A percentile compares a stretch with the other conserved stretches of the same genome.
Conservation (phyloP, 495 filamentous ascomycete genomes). For the Lophiotrema nucula region DNA sequence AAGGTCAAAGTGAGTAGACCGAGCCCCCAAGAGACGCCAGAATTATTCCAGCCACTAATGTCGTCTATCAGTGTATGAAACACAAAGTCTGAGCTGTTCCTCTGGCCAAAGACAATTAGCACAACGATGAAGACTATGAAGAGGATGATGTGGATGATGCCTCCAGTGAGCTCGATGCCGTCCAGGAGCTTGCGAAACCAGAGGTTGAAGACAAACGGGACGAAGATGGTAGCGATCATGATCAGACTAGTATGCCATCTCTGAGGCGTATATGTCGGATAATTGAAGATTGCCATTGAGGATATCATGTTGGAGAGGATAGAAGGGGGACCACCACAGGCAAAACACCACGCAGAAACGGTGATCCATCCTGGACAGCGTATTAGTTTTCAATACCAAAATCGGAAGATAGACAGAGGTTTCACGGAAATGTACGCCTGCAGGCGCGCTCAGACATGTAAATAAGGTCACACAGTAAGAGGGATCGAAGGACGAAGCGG, state of each 20-base stretch:
- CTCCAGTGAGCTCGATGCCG: slow-evolving; percentile 19
- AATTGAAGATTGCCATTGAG: slow-evolving; percentile 39
- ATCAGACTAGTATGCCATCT: slow-evolving; percentile 20
- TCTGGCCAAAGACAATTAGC: slow-evolving; percentile 8
- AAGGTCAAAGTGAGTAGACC: slow-evolving; percentile 26
- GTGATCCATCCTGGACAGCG: slow-evolving; percentile 24
- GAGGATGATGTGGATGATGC: slow-evolving; percentile 18
- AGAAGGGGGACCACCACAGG: slow-evolving; percentile 10
- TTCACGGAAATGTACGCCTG: too few species aligned
- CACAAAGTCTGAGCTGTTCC: slow-evolving; percentile 17
- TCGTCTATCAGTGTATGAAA: slow-evolving; percentile 21
- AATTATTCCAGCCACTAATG: slow-evolving; percentile 24
- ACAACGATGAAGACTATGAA: slow-evolving; percentile 19
- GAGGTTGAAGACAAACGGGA: slow-evolving; percentile 50
- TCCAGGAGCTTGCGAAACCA: slow-evolving; percentile 39
- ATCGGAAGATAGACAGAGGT: too few species aligned
- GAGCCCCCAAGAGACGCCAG: slow-evolving; percentile 22
- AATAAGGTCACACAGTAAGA: too few species aligned
- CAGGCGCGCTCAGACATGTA: too few species aligned
- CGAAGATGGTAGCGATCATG: slow-evolving; percentile 22
- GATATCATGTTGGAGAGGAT: slow-evolving; percentile 18
- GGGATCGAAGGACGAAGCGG: too few species aligned
- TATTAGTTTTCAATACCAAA: not conserved
- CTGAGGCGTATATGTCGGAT: slow-evolving; percentile 41
- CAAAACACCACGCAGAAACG: slow-evolving; percentile 14